Base-by-base conservation (phyloP, 1,284 basidiomycete species). In the Melampsora americana region DNA sequence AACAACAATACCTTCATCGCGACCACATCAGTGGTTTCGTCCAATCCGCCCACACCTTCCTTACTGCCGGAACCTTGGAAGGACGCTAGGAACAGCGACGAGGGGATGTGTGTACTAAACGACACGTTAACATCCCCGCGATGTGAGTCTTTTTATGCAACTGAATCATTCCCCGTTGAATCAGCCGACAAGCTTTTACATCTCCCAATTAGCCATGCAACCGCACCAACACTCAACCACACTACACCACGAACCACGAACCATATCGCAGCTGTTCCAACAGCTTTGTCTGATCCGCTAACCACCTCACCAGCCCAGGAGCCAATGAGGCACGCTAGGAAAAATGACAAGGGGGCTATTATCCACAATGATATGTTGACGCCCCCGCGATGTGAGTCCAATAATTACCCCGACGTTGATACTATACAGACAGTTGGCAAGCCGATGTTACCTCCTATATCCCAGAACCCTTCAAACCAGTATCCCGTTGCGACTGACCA, bases 271-370 rank as follows among this genome's bases (percentile, higher is more conserved):
- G 35, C 9, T 35, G 9, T 9, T 4, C 35, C 3, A 35, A 9
- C 9, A 35, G 9, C 35, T 61, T 61, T 35, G 35, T 61, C 59
- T 14, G 14, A n/a, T 61, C 59, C 59, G 35, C 9, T 16, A 61
- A 61, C 16, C 14, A 61, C 59, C 59, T 61, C 59, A 26, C 16
- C 14, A 35, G 59, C 18, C 59, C 28, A 30, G 59, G 35, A 16
- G 35, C 59, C 59, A 18, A 16, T 26, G 59, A 61, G 59, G 23
- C 16, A 61, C 59, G 35, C 59, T 26, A n/a, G 59, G 59, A 61
- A 30, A 26, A 3, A 14, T 61, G 59, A 61, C 35, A 26, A 35
- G 35, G 35, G 35, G 35, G 35, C 35, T 35, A 35, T 35, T 35
- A 35, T 35, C 35, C 35, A 35, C 3, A 9, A 3, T 3, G 35